These are phyloP conservation scores for Sugiyamaella americana DNA, from an alignment of 805 yeast species.

Conservation along the genomic window DNA sequence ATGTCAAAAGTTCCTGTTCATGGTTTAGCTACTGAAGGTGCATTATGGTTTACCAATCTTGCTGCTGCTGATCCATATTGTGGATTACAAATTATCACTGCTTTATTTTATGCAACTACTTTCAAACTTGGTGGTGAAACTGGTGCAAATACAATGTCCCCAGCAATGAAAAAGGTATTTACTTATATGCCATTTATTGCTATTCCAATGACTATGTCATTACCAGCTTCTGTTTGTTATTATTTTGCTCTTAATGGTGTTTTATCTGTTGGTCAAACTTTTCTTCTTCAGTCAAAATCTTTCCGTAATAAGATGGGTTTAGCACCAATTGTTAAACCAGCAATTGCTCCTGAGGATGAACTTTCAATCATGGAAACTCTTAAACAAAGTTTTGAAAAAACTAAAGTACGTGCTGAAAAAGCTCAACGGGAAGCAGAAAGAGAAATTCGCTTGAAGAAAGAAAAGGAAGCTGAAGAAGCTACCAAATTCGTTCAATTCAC, in stretches of 20 bases:
- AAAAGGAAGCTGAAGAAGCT: conserved; percentile 16
- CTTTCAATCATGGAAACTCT: conserved; percentile 25
- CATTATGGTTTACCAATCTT: conserved; percentile 77
- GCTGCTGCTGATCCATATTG: conserved; percentile 84
- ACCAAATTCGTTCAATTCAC: conserved; percentile 11
- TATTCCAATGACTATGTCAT: conserved; percentile 79
- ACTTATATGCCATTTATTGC: conserved; percentile 73
- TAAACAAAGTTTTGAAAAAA: conserved; percentile 24
- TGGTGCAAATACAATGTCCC: conserved; percentile 63
- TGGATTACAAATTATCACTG: conserved; percentile 80
- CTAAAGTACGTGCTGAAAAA: conserved; percentile 33
- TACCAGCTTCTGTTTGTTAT: conserved; percentile 78
- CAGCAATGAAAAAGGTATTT: conserved; percentile 62
- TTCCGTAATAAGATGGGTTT: conserved; percentile 55
- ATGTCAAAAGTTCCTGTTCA: conserved; percentile 82
- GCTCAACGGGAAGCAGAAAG: conserved; percentile 27
- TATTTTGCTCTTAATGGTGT: conserved; percentile 80
- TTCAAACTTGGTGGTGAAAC: conserved; percentile 88
- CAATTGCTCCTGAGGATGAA: conserved; percentile 28
- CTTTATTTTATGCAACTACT: conserved; percentile 65
- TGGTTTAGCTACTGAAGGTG: conserved; percentile 73
- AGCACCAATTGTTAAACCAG: conserved; percentile 56
- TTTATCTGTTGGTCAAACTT: conserved; percentile 67
- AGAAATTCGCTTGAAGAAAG: conserved; percentile 19
- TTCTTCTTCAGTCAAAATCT: conserved; percentile 50